Base-by-base conservation (phyloP, 805 yeast species). In the Lipomyces sp. region DNA sequence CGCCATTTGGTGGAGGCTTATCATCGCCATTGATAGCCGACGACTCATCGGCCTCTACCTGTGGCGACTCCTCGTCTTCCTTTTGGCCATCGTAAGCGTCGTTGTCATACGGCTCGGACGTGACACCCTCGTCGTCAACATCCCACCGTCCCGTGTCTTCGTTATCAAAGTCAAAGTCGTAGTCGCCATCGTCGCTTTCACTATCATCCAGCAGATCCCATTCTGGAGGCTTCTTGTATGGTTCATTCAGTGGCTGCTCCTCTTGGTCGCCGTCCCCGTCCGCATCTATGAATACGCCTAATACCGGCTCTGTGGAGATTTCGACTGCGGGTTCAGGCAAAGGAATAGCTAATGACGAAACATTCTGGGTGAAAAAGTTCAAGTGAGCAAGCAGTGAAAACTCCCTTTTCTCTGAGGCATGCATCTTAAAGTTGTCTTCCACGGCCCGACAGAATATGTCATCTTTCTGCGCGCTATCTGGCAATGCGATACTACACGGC, bases 1-100 rank as follows among this genome's bases (percentile, higher is more conserved):
- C 68, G 22, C 73, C 74, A 33, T 63, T 41, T 2, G 57, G 41
- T 1, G 52, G 49, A 28, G 57, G 52, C 29, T 28, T 29, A 19
- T n/a, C 24, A 10, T 32, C n/a, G n/a, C n/a, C n/a, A n/a, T 36
- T 38, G 18, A 2, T 28, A 31, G 14, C 51, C 59, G 11, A 39
- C 29, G 18, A 34, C 28, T 29, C n/a, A 6, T 14, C 26, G 31
- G n/a, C 42, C 26, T 3, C 13, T 37, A n/a, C 19, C 18, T 29
- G 14, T 18, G 14, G 31, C 14, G 14, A 29, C 6, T 33, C 40
- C 7, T 14, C 14, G 23, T 21, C 40, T 14, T 32, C 23, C 42
- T 38, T 38, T 8, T 16, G 11, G 38, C 21, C 19, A 24, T 36
- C 23, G 21, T 36, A 6, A 14, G n/a, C n/a, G n/a, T n/a, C n/a